Evolutionary conservation across 1,284 basidiomycete genomes (phyloP), one percentile per base, ranked within the genome.

Genomic region (Lignosus rhinocerotis): DNA sequence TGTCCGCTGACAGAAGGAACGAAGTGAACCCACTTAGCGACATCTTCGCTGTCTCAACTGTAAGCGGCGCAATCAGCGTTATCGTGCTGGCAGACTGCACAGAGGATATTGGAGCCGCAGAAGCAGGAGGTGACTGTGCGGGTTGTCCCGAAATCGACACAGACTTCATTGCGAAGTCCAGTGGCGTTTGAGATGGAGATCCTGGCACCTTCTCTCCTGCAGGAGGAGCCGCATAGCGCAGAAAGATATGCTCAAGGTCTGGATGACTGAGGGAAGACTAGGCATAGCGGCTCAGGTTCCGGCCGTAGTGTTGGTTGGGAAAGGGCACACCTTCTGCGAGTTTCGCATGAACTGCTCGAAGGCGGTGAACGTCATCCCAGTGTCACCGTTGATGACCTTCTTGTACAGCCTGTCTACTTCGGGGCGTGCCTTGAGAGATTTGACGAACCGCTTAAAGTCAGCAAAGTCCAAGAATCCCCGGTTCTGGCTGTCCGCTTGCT

Each of bases 381-480:
- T 68, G 12, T 72, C 75, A 4, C 69, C 69, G 0, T 67, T 69
- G 25, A 78, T 73, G 9, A 92, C 70, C 53, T 79, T 80, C 65
- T 82, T 80, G 71, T 87, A 89, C 1, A 95, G 70, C 1, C 76
- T 68, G 52, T 91, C 87, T 2, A 98, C 75, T 63, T 98, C 96
- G 0, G 88, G 86, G 19, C 96, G 82, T 1, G 83, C 80, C 70
- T 96, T 96, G 53, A 97, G 80, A 7, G 90, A 76, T 69, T 90
- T 91, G 64, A 98, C 92, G 62, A 98, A 95, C 14, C 78, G 78
- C 62, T 90, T 90, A 70, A 98, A 98, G 60, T 91, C 88, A 2
- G 81, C 70, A 69, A 96, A 94, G 72, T 95, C 88, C 41, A 99
- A 84, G 61, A 80, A 90, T 3, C 84, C 84, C 2, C 80, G 79